A percentile compares a stretch with the other conserved stretches of the same genome.
Evolutionary conservation across 441 rosid species (phyloP).

Genomic region (Pelargonium cotyledonis): DNA sequence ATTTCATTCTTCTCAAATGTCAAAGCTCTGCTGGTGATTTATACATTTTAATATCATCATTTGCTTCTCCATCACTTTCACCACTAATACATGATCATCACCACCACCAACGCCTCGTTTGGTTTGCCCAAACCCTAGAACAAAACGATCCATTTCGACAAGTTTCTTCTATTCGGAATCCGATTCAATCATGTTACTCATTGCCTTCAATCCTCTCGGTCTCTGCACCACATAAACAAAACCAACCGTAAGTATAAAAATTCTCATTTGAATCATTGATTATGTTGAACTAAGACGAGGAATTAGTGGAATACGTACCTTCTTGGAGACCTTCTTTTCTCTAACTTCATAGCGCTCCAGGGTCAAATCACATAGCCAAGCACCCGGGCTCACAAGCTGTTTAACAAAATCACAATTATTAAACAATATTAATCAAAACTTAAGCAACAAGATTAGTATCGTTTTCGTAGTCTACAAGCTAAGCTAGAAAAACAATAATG

Average conservation of each 20-base stretch:
- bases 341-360: conserved; percentile 67
- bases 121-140: too few species aligned
- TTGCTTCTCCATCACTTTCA: too few species aligned
- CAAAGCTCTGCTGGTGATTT: too few species aligned
- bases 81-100: too few species aligned
- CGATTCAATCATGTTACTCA: conserved; percentile 25
- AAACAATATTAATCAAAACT: background rate
- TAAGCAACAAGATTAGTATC: background rate
- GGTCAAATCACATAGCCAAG: conserved; percentile 71
- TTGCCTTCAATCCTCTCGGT: conserved; percentile 30
- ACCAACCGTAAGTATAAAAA: background rate
- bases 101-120: too few species aligned
- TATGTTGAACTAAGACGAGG: too few species aligned
- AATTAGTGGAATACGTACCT: conserved; percentile 35
- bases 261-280: too few species aligned
- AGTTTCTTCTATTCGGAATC: conserved; percentile 19
- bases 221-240: conserved; percentile 17
- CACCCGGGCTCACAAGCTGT: conserved; percentile 65
- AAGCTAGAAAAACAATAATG: too few species aligned
- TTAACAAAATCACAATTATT: background rate
- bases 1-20: too few species aligned
- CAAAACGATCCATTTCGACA: too few species aligned
- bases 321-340: conserved; percentile 66
- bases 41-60: too few species aligned
- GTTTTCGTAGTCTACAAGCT: background rate